Percentiles rank a stretch among this genome's conserved stretches.
Evolutionary conservation across 2,329 filamentous ascomycete species (phyloP).

Genomic region (Aspergillus melleus): DNA sequence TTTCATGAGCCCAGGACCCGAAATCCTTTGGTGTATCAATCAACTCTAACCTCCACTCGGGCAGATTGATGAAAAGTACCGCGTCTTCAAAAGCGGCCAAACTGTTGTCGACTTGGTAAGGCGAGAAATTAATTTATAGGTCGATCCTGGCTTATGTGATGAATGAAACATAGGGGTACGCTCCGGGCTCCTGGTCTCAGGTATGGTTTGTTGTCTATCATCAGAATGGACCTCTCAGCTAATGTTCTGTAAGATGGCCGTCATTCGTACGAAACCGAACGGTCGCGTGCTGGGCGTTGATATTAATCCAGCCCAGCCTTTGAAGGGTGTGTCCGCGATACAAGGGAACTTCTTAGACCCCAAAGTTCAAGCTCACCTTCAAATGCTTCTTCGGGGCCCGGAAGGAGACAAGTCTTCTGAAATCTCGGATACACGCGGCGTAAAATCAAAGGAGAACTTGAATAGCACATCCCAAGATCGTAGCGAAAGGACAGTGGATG

Average conservation of each 20-base stretch:
- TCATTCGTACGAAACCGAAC: constrained; percentile 71
- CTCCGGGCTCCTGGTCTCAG: constrained; percentile 63
- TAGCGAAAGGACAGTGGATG: constrained; percentile 68
- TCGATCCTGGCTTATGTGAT: neutral
- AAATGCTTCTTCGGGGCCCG: constrained; percentile 70
- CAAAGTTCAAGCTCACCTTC: constrained; percentile 72
- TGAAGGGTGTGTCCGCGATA: constrained; percentile 86
- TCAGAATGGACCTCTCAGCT: constrained; percentile 6
- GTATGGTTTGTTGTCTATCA: constrained; percentile 29
- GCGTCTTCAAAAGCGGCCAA: constrained; percentile 74
- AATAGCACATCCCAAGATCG: neutral
- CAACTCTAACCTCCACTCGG: neutral
- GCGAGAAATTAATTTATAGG: neutral
- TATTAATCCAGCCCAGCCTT: constrained; percentile 87
- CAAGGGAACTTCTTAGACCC: constrained; percentile 89
- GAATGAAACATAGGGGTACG: constrained; percentile 40
- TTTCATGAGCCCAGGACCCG: constrained; percentile 34
- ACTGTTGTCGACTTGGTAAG: constrained; percentile 84
- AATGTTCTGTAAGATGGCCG: constrained; percentile 64
- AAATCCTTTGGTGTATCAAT: neutral
- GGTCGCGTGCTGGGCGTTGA: constrained; percentile 90
- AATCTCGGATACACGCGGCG: neutral
- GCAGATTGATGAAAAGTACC: constrained; percentile 79
- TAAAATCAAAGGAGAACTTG: neutral
- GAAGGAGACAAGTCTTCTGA: constrained; percentile 51